Conservation (phyloP, 2,329 filamentous ascomycete species). For the Cordyceps fumosorosea region DNA sequence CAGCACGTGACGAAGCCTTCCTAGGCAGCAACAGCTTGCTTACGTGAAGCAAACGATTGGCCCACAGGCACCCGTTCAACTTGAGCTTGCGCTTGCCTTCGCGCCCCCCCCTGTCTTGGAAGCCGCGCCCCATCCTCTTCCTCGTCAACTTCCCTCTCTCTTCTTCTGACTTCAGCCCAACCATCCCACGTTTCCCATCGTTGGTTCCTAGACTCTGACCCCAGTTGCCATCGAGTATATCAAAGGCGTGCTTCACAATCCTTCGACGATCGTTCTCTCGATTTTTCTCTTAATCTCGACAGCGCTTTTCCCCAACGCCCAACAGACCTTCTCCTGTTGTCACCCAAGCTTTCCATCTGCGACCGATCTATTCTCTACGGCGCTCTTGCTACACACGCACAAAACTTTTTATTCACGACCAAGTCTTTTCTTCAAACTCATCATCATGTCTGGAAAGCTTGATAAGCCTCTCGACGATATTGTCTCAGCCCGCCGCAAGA, state of each 20-base stretch:
- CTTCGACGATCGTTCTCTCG: background rate
- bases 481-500: slow-evolving; percentile 66
- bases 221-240: background rate
- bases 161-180: slow-evolving; percentile 13
- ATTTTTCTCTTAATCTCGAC: background rate
- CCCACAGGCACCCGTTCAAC: background rate
- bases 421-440: slow-evolving; percentile 8
- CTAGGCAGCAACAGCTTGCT: background rate
- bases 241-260: background rate
- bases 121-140: slow-evolving; percentile 13
- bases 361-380: slow-evolving; percentile 6
- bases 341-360: slow-evolving; percentile 8
- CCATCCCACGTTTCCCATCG: background rate
- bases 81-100: background rate
- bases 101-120: background rate
- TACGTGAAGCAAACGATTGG: slow-evolving; percentile 10
- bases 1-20: slow-evolving; percentile 3
- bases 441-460: slow-evolving; percentile 86
- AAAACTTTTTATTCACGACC: background rate
- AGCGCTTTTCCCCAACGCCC: slow-evolving; percentile 10
- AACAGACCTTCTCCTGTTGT: background rate
- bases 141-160: slow-evolving; percentile 11
- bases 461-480: slow-evolving; percentile 98
- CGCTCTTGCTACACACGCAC: slow-evolving; percentile 35
- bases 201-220: background rate